A percentile compares a stretch with the other conserved stretches of the same genome.
Evolutionary conservation across 192 early-diverging fungal species (phyloP).

Genomic region (Neocallimastix lanati): DNA sequence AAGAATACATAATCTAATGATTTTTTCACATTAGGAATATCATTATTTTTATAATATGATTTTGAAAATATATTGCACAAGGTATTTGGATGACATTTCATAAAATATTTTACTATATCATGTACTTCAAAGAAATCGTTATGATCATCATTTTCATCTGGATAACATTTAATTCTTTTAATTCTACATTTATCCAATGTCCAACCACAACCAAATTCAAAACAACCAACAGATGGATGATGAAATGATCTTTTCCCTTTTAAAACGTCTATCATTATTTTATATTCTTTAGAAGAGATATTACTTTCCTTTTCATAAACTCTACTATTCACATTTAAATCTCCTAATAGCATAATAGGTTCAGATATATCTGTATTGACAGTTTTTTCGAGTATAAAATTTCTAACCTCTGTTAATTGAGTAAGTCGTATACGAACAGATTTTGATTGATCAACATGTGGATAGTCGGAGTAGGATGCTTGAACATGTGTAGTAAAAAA

Average conservation of each 20-base stretch:
- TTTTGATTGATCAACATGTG: neutral
- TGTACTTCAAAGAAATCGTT: neutral
- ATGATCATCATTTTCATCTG: neutral
- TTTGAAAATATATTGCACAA: neutral
- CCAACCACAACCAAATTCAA: neutral
- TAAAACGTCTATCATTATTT: neutral
- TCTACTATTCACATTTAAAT: neutral
- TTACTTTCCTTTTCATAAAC: neutral
- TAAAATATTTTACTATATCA: neutral
- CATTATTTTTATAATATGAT: neutral
- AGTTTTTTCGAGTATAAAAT: neutral
- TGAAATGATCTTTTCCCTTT: neutral
- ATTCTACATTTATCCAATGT: neutral
- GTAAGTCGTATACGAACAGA: neutral
- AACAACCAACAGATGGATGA: neutral
- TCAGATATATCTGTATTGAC: neutral
- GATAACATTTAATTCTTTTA: neutral
- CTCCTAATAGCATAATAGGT: neutral
- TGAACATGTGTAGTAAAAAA: neutral
- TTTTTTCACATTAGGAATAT: neutral
- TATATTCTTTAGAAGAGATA: neutral
- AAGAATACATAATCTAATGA: neutral
- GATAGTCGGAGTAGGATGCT: neutral
- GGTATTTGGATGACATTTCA: neutral
- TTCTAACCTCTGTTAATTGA: neutral